phyloP scores from a whole-genome alignment of 495 filamentous ascomycete species.

The Entonaema liquescens region DNA sequence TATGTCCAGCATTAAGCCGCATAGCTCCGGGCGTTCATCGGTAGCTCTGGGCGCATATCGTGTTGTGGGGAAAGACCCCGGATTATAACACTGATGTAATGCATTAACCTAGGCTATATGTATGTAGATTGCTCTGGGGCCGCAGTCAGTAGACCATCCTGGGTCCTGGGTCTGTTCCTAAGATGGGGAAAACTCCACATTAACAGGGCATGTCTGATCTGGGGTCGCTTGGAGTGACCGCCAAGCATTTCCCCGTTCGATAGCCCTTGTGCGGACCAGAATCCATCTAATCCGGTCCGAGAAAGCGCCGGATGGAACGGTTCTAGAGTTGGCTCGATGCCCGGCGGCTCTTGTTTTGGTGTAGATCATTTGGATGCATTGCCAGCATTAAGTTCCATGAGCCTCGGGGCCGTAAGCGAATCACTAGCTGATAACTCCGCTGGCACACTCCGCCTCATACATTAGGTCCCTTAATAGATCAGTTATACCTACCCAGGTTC shows the following conservation, averaged over 20 bases:
- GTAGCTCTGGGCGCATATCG: constrained; percentile 16
- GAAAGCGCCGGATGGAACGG: constrained; percentile 37
- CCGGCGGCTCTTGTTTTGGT: constrained; percentile 6
- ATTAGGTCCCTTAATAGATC: not conserved
- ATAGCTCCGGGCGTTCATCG: constrained; percentile 38
- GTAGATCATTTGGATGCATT: not conserved
- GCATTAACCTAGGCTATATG: constrained; percentile 22
- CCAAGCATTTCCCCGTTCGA: constrained; percentile 16
- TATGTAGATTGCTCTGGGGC: not conserved
- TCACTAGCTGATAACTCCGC: constrained; percentile 27
- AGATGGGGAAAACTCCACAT: constrained; percentile 30
- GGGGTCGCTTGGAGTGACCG: constrained; percentile 17
- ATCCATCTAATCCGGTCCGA: constrained; percentile 21
- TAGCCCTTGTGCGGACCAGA: constrained; percentile 12
- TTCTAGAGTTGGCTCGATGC: not conserved
- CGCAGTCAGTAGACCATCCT: not conserved
- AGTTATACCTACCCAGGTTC: not conserved
- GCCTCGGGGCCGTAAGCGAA: constrained; percentile 9
- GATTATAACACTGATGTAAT: constrained; percentile 26
- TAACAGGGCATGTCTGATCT: constrained; percentile 14
- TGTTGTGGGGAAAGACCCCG: constrained; percentile 20
- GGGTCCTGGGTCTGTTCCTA: constrained; percentile 9
- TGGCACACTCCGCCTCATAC: constrained; percentile 8
- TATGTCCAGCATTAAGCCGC: constrained; percentile 25
- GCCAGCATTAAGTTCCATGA: constrained; percentile 1